phyloP scores from a whole-genome alignment of 768 basidiomycete genomes.

The Lactarius tabidus region DNA sequence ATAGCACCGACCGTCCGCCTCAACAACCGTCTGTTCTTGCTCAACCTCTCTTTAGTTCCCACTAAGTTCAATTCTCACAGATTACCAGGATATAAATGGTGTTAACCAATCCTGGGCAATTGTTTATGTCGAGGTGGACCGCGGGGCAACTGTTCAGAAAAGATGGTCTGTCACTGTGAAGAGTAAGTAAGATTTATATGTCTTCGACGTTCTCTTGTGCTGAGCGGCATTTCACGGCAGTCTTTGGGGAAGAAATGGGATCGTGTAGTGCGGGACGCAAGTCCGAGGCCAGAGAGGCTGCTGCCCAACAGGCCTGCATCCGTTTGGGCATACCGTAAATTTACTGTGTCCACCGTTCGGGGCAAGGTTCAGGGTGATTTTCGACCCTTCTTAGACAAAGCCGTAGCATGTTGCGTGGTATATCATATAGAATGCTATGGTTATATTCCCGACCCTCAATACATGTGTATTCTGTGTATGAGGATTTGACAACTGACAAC shows the following conservation, averaged over 20 bases:
- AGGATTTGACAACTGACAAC: background rate
- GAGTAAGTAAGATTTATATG: constrained; percentile 26
- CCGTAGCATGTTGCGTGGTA: background rate
- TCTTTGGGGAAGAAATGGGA: constrained; percentile 37
- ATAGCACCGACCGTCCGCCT: constrained; percentile 22
- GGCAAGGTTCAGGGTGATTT: background rate
- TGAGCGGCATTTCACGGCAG: background rate
- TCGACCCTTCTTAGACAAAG: background rate
- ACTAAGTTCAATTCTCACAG: constrained; percentile 9
- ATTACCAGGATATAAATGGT: constrained; percentile 15
- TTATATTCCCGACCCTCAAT: background rate
- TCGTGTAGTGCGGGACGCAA: constrained; percentile 44
- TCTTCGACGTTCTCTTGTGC: background rate
- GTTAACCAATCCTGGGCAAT: background rate
- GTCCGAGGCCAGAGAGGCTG: constrained; percentile 35
- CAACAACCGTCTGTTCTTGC: constrained; percentile 19
- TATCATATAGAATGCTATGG: no score
- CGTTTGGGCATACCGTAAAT: constrained; percentile 20
- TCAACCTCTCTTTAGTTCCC: background rate
- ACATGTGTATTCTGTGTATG: background rate
- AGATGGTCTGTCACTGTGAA: constrained; percentile 18
- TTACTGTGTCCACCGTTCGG: background rate
- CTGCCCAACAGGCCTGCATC: constrained; percentile 31
- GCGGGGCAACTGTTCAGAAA: constrained; percentile 9
- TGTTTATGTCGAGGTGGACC: constrained; percentile 16